Base-by-base conservation (phyloP, 257 asterid genomes). In the Penstemon newberryi region DNA sequence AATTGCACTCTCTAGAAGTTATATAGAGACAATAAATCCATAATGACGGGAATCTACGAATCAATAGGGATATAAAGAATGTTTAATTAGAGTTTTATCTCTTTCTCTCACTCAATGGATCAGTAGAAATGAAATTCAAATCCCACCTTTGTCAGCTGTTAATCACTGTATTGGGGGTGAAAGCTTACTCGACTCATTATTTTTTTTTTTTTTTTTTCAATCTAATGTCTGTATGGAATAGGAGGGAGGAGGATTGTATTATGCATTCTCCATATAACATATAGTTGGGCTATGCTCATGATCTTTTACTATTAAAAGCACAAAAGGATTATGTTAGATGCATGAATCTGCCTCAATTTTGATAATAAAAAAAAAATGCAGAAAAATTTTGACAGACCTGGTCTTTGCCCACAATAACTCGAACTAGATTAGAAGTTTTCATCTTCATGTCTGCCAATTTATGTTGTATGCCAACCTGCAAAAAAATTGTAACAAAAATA, bases 401-500 rank as follows among this genome's bases (percentile, higher is more conserved):
- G 67, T 85, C 74, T 71, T 81, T 78, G 15, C 51, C 63, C 55
- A 86, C 74, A 73, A 89, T 76, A 60, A 89, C 92, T 56, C 73
- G 87, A 78, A 92, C 81, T 75, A 87, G 82, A 80, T 82, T 85
- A 58, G 84, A 73, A 50, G 85, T 65, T 83, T 76, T 89, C 78
- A 65, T 77, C 87, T 85, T 92, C 85, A 81, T 65, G 67, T 85
- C 84, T 13, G 80, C 69, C 37, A 79, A 77, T 71, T 86, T 83
- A 73, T 87, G 85, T 75, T 87, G 95, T 79, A 88, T 68, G 56
- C 98, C 97, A 74, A 83, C 91, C 98, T 89, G 91, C 84, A 71
- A n/a, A 59, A 68, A 19, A 36, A 58, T 70, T 53, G 65, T 52
- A 63, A 44, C 41, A 68, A 56, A 37, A 73, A 41, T 4, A 55